Base-by-base conservation (phyloP, 495 filamentous ascomycete genomes). In the Lepidopterella palustris region DNA sequence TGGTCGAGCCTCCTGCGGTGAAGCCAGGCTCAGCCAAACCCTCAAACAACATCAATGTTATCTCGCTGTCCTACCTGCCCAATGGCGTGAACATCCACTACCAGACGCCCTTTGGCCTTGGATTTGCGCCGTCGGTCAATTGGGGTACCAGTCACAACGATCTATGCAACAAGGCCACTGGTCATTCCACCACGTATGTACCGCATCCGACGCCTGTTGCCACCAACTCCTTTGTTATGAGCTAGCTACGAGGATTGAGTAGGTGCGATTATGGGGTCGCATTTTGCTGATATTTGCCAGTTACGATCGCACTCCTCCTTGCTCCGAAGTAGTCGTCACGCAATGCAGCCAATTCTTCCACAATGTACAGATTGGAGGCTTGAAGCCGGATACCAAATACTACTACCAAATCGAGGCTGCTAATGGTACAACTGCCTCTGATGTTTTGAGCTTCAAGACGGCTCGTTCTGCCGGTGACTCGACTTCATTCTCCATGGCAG, bases 1-100 rank as follows among this genome's bases (percentile, higher is more conserved):
- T 81, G 6, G 73, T 78, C 29, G 81, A 85, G 63, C 71, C 79
- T 23, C 78, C 82, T n/a, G 79, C 79, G 20, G 78, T 81, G 23
- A 74, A 72, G 63, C 79, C 79, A 1, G 63, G 62, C 18, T 62
- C 58, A 0, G 47, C 58, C 13, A 70, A 75, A 45, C 75, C 77
- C 25, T 74, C 66, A 45, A 81, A 81, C 72, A 81, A 81, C 58
- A 67, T 81, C 66, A 80, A 81, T 65, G 78, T 81, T 49, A 80
- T 81, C 58, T 73, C 74, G 15, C 45, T 77, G 52, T 74, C 77
- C 2, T 81, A 80, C 59, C 26, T 80, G 18, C 78, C 77, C 0
- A 65, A 72, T 39, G 79, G 79, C 23, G 74, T 80, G 57, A 78
- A 77, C 62, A 72, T 80, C 57, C 79, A 80, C 67, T 81, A 75